Base-by-base conservation (phyloP, 306 rosid species). In the Citrullus mucosospermus region DNA sequence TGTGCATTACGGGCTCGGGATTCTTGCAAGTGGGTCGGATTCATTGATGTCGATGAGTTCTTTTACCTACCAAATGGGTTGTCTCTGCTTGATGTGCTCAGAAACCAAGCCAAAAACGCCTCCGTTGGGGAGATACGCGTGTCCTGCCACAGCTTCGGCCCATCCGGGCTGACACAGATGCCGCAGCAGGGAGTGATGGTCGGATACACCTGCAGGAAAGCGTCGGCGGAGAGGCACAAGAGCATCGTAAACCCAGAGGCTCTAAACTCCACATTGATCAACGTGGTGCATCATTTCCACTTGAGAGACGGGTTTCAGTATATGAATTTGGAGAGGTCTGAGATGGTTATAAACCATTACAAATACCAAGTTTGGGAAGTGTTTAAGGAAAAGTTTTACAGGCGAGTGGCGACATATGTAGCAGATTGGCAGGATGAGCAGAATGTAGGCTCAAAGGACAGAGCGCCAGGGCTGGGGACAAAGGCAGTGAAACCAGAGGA, bases 341-440 rank as follows among this genome's bases (percentile, higher is more conserved):
- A 78, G 43, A 71, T 91, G 91, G 84, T 88, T 25, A 89, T 93
- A 18, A 91, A 93, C 66, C 98, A 93, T 71, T 93, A 90, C 20
- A 93, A 93, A 85, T 91, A 93, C 79, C 98, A 90, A 61, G 98
- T 93, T 15, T 90, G 97, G 96, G 73, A 89, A 20, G 98, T 90
- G 41, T 93, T 93, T 13, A 93, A 90, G 85, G 87, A 87, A 67
- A 93, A 93, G 81, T 93, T 93, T 50, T 81, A 89, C 12, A 77
- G 89, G 79, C 88, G 97, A 77, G 98, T 93, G 36, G 96, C 96
- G 0, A 89, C 97, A 0, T 93, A 88, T 14, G 97, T 90, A 74
- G 93, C 88, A 0, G 96, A 90, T 76, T 91, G 97, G 98, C 77
- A 78, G 58, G 72, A 87, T 17, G 78, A 83, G 6, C 82, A 90